A percentile compares a stretch with the other conserved stretches of the same genome.
phyloP scores from a whole-genome alignment of 2,329 filamentous ascomycete genomes.

The Exophiala sp. region DNA sequence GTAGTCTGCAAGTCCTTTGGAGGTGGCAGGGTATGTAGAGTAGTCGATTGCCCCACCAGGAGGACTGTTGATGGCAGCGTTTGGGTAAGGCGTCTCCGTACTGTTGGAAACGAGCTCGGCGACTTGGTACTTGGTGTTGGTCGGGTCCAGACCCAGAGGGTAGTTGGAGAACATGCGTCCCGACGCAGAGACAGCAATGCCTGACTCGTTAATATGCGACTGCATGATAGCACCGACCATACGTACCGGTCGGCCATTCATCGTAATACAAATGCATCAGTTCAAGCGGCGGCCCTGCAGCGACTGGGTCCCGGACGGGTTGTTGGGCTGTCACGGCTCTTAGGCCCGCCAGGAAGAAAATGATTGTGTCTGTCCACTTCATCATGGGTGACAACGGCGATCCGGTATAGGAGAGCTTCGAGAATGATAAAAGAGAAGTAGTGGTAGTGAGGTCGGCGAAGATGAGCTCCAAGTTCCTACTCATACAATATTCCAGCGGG shows the following conservation, averaged over 20 bases:
- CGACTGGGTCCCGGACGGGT: slow-evolving; percentile 32
- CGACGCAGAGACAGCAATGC: slow-evolving; percentile 47
- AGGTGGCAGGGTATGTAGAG: slow-evolving; percentile 41
- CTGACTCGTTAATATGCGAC: slow-evolving; percentile 26
- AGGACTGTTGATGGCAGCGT: slow-evolving; percentile 43
- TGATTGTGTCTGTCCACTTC: background rate
- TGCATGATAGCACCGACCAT: background rate
- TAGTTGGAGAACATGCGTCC: slow-evolving; percentile 51
- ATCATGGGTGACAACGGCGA: background rate
- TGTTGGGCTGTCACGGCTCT: slow-evolving; percentile 2
- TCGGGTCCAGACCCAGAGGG: slow-evolving; percentile 45
- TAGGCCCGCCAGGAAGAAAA: background rate
- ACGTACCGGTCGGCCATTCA: slow-evolving; percentile 43
- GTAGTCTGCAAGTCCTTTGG: slow-evolving; percentile 45
- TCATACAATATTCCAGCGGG: too few species aligned
- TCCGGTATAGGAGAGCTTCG: too few species aligned
- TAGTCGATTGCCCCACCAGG: slow-evolving; percentile 49
- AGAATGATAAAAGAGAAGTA: too few species aligned
- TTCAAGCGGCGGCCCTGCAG: slow-evolving; percentile 43
- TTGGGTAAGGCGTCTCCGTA: slow-evolving; percentile 43
- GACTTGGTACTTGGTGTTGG: slow-evolving; percentile 48
- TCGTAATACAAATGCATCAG: slow-evolving; percentile 48
- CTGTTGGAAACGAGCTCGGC: slow-evolving; percentile 43
- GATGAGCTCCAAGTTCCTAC: too few species aligned
- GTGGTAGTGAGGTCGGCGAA: too few species aligned